Evolutionary conservation across 768 basidiomycete species (phyloP).

Genomic region (Tubosaeta sp.): DNA sequence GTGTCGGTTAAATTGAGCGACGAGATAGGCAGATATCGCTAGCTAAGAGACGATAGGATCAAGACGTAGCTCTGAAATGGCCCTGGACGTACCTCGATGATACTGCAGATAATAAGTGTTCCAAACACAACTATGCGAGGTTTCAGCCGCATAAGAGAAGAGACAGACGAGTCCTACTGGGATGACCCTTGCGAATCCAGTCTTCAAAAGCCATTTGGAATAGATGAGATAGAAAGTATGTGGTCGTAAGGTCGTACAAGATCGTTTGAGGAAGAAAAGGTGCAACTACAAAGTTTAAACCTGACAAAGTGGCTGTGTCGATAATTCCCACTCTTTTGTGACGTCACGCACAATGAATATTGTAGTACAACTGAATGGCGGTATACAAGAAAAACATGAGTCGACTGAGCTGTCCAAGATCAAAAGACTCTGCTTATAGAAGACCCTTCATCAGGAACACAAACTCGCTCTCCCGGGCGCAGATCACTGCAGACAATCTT

Average conservation of each 20-base stretch:
- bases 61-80: background rate
- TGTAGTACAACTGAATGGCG: conserved; percentile 18
- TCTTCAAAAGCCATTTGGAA: conserved; percentile 35
- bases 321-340: conserved; percentile 18
- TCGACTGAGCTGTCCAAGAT: background rate
- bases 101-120: conserved; percentile 51
- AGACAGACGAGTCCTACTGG: conserved; percentile 37
- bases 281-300: conserved; percentile 22
- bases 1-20: conserved; percentile 52
- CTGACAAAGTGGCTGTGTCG: conserved; percentile 19
- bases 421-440: conserved; percentile 30
- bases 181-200: conserved; percentile 50
- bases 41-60: conserved; percentile 37
- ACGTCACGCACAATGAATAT: conserved; percentile 15
- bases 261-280: conserved; percentile 13
- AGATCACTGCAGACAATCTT: conserved; percentile 52
- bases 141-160: background rate
- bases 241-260: conserved; percentile 28
- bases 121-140: conserved; percentile 47
- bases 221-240: conserved; percentile 8
- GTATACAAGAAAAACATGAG: conserved; percentile 6
- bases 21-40: conserved; percentile 69
- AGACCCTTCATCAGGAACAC: conserved; percentile 44
- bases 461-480: conserved; percentile 58
- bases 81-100: conserved; percentile 52